Conservation (phyloP, 805 yeast genomes). For the Jamesozyma gamospora region DNA sequence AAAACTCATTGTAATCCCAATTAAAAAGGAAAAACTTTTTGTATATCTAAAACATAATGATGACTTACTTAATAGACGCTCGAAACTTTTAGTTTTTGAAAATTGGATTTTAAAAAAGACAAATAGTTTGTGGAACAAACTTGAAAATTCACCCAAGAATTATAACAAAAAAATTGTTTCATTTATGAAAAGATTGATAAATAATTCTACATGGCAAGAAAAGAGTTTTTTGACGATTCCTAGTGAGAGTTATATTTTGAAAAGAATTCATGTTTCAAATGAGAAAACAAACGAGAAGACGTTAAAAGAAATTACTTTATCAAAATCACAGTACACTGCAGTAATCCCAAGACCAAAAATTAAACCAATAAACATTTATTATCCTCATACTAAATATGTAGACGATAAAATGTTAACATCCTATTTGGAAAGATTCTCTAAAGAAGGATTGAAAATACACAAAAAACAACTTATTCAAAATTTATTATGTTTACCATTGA, state of each 20-base stretch:
- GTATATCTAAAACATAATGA: constrained; percentile 56
- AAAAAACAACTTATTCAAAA: constrained; percentile 43
- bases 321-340: constrained; percentile 11
- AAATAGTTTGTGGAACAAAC: constrained; percentile 49
- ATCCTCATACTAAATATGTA: constrained; percentile 34
- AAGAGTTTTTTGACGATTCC: constrained; percentile 69
- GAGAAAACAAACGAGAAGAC: constrained; percentile 3
- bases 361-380: constrained; percentile 38
- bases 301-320: constrained; percentile 10
- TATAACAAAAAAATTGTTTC: constrained; percentile 52
- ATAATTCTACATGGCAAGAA: constrained; percentile 72
- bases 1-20: constrained; percentile 61
- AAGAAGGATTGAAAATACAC: constrained; percentile 42
- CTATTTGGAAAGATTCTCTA: constrained; percentile 37
- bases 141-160: constrained; percentile 43
- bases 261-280: constrained; percentile 4
- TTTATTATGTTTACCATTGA: constrained; percentile 57
- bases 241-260: constrained; percentile 46
- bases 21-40: constrained; percentile 51
- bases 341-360: constrained; percentile 6
- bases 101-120: constrained; percentile 41
- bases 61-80: constrained; percentile 26
- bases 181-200: constrained; percentile 43
- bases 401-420: constrained; percentile 21
- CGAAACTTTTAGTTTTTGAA: constrained; percentile 33